A percentile compares a stretch with the other conserved stretches of the same genome.
These are phyloP conservation scores for Erodium maritimum DNA, from an alignment of 345 rosid species.

Conservation along the genomic window DNA sequence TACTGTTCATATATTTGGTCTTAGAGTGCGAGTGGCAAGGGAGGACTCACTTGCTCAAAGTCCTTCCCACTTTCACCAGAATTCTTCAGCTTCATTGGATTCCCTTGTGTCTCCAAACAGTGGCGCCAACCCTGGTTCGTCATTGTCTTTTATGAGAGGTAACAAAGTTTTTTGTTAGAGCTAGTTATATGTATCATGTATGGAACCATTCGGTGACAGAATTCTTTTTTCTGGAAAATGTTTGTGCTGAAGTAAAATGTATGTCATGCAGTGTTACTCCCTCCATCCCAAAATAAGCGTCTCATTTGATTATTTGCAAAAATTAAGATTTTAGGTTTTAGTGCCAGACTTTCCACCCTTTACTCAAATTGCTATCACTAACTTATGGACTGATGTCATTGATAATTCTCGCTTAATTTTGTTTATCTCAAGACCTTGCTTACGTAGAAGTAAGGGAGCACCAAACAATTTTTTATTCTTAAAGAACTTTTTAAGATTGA, in stretches of 20 bases:
- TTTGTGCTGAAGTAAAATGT: too few species aligned
- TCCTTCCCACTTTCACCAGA: conserved; percentile 25
- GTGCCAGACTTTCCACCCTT: too few species aligned
- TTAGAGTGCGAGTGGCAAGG: conserved; percentile 62
- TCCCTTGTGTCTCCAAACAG: conserved; percentile 54
- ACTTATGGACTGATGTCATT: too few species aligned
- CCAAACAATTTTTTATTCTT: too few species aligned
- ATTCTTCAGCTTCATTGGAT: conserved; percentile 56
- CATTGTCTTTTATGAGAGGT: conserved; percentile 87
- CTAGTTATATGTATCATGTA: not conserved
- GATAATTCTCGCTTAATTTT: too few species aligned
- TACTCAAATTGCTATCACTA: too few species aligned
- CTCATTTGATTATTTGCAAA: too few species aligned
- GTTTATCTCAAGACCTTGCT: too few species aligned
- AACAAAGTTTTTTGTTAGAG: conserved; percentile 1
- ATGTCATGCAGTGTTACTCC: not conserved
- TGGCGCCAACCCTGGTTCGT: conserved; percentile 70
- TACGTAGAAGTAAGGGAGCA: too few species aligned
- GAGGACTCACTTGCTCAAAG: conserved; percentile 49
- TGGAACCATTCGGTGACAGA: conserved; percentile 4
- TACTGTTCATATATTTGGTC: conserved; percentile 77
- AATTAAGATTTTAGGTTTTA: too few species aligned
- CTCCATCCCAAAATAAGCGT: too few species aligned
- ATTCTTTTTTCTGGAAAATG: not conserved
- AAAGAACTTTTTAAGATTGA: too few species aligned